Conservation (phyloP, 2,329 filamentous ascomycete species). For the Fusarium sp. region DNA sequence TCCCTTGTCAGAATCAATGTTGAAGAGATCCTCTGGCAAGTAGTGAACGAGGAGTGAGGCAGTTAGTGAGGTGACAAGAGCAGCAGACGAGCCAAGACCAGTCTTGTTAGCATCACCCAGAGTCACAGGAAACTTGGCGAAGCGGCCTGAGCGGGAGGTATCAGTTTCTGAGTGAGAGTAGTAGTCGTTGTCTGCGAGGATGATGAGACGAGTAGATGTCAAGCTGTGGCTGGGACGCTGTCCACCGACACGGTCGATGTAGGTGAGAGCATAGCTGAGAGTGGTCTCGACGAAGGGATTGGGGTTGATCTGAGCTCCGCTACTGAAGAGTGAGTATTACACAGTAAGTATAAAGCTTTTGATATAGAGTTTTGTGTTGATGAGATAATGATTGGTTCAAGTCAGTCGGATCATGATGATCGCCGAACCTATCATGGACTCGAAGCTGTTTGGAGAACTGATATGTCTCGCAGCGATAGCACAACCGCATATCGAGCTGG, state of each 20-base stretch:
- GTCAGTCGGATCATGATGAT: conserved; percentile 2
- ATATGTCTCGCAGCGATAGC: neutral
- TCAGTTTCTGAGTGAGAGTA: conserved; percentile 73
- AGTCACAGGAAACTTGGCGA: conserved; percentile 81
- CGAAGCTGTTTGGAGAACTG: neutral
- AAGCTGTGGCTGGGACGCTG: conserved; percentile 62
- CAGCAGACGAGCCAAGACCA: conserved; percentile 92
- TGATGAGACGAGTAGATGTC: conserved; percentile 78
- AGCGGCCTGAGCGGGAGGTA: conserved; percentile 60
- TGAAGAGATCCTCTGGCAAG: conserved; percentile 67
- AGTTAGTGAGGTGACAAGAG: conserved; percentile 88
- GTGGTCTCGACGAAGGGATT: conserved; percentile 96
- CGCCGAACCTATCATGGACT: conserved; percentile 11
- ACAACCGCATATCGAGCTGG: neutral
- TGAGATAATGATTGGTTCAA: neutral
- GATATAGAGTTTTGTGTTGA: neutral
- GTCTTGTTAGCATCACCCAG: conserved; percentile 91
- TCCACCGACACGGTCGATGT: conserved; percentile 66
- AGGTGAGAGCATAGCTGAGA: conserved; percentile 86
- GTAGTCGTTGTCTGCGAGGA: conserved; percentile 96
- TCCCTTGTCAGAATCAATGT: conserved; percentile 65
- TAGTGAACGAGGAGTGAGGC: conserved; percentile 82
- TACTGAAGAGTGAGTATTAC: conserved; percentile 46
- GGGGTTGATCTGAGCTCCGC: conserved; percentile 57
- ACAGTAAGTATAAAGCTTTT: neutral